Conservation (phyloP, 495 filamentous ascomycete genomes). For the Talaromyces proteolyticus region DNA sequence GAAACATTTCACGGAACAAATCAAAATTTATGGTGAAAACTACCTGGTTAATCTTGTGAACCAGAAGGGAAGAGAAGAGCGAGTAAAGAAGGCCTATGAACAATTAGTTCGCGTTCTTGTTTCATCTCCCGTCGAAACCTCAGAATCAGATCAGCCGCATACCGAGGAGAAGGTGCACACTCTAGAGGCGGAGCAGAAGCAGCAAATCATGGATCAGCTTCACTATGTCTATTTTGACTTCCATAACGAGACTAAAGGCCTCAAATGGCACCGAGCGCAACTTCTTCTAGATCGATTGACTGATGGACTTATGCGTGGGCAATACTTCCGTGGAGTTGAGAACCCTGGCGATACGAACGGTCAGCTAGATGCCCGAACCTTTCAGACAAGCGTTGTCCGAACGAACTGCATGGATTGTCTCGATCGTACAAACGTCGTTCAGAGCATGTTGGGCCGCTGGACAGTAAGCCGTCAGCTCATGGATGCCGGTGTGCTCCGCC, state of each 20-base stretch:
- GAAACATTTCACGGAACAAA: constrained; percentile 88
- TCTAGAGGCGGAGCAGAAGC: constrained; percentile 57
- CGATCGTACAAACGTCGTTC: constrained; percentile 95
- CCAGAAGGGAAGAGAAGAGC: constrained; percentile 81
- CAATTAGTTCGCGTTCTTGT: constrained; percentile 72
- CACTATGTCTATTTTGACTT: constrained; percentile 99
- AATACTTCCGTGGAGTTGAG: constrained; percentile 90
- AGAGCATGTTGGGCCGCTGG: constrained; percentile 88
- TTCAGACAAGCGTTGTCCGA: constrained; percentile 81
- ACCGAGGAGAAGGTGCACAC: constrained; percentile 75
- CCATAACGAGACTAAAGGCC: constrained; percentile 91
- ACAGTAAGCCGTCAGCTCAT: constrained; percentile 79
- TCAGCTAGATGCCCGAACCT: constrained; percentile 68
- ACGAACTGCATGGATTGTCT: constrained; percentile 99
- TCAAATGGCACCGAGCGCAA: constrained; percentile 89
- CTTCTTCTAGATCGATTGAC: constrained; percentile 75
- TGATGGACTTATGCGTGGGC: constrained; percentile 63
- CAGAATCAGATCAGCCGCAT: constrained; percentile 41
- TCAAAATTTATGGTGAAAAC: constrained; percentile 88
- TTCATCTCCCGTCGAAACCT: constrained; percentile 58
- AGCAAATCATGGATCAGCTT: constrained; percentile 67
- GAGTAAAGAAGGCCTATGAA: constrained; percentile 88
- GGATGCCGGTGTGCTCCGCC: constrained; percentile 69
- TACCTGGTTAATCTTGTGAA: constrained; percentile 96
- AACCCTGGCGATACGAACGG: constrained; percentile 65